Conservation (phyloP, 805 yeast genomes). For the Yarrowia divulgata region DNA sequence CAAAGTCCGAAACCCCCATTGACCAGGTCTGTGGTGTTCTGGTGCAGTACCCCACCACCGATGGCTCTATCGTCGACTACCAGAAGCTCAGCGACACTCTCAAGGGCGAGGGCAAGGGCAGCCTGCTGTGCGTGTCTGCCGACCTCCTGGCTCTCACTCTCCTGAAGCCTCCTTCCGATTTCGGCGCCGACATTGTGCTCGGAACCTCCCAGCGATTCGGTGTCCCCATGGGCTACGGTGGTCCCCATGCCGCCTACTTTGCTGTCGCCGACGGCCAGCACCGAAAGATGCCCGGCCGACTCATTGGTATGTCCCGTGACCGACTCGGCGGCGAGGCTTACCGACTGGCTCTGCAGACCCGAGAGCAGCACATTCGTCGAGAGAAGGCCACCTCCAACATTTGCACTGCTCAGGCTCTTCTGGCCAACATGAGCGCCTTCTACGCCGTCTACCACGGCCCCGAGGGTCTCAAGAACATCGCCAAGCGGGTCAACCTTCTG, state of each 20-base stretch:
- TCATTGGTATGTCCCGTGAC: constrained; percentile 92
- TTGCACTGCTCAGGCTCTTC: constrained; percentile 96
- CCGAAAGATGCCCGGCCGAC: constrained; percentile 95
- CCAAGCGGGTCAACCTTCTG: constrained; percentile 74
- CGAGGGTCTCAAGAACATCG: constrained; percentile 78
- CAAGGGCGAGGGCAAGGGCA: constrained; percentile 69
- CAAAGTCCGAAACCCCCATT: constrained; percentile 51
- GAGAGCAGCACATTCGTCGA: constrained; percentile 97
- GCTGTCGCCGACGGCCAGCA: constrained; percentile 82
- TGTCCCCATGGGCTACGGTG: constrained; percentile 97
- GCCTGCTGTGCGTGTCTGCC: constrained; percentile 80
- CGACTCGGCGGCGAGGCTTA: constrained; percentile 88
- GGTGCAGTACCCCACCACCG: constrained; percentile 89
- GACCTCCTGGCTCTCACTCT: constrained; percentile 89
- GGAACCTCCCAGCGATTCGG: constrained; percentile 97
- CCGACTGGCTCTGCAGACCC: constrained; percentile 93
- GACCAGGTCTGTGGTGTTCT: constrained; percentile 75
- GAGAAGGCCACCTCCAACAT: constrained; percentile 98
- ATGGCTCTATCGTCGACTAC: constrained; percentile 70
- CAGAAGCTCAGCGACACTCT: constrained; percentile 65
- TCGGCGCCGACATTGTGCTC: constrained; percentile 90
- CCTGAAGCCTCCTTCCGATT: constrained; percentile 80
- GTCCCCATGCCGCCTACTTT: constrained; percentile 98
- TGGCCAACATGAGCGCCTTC: constrained; percentile 95
- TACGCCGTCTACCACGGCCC: constrained; percentile 98